Evolutionary conservation across 1,284 basidiomycete genomes (phyloP).

Genomic region (Waitea zeae): DNA sequence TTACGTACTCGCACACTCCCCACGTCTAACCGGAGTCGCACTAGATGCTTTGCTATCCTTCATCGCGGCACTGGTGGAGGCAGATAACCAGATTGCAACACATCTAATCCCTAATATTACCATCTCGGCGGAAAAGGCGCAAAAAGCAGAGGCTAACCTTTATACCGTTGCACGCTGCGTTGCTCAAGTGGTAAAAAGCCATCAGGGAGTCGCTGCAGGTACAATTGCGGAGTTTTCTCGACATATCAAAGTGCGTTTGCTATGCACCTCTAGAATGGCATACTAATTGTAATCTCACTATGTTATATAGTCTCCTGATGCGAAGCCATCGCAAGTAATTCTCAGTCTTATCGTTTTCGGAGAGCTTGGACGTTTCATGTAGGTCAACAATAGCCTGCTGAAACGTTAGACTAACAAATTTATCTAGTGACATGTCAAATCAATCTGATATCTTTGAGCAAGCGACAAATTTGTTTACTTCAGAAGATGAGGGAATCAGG

Average conservation of each 20-base stretch:
- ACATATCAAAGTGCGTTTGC: slow-evolving; percentile 41
- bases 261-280: too few relatives aligned
- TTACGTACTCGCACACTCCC: slow-evolving; percentile 59
- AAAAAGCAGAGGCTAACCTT: slow-evolving; percentile 33
- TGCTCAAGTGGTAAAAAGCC: slow-evolving; percentile 59
- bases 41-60: slow-evolving; percentile 74
- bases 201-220: slow-evolving; percentile 55
- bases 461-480: slow-evolving; percentile 57
- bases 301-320: slow-evolving; percentile 38
- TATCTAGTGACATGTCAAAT: slow-evolving; percentile 59
- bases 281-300: slow-evolving; percentile 4
- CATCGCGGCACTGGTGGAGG: slow-evolving; percentile 65
- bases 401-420: slow-evolving; percentile 5
- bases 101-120: slow-evolving; percentile 63
- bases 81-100: slow-evolving; percentile 65
- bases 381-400: slow-evolving; percentile 12
- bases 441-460: slow-evolving; percentile 61
- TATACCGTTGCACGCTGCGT: slow-evolving; percentile 72
- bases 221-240: slow-evolving; percentile 72
- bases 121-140: slow-evolving; percentile 36
- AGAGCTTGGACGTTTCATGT: slow-evolving; percentile 82
- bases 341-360: slow-evolving; percentile 81
- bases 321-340: slow-evolving; percentile 46
- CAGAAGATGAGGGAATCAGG: slow-evolving; percentile 69
- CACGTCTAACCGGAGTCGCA: slow-evolving; percentile 53